Evolutionary conservation across 2,329 filamentous ascomycete species (phyloP).

Genomic region (Diaporthe sp.): DNA sequence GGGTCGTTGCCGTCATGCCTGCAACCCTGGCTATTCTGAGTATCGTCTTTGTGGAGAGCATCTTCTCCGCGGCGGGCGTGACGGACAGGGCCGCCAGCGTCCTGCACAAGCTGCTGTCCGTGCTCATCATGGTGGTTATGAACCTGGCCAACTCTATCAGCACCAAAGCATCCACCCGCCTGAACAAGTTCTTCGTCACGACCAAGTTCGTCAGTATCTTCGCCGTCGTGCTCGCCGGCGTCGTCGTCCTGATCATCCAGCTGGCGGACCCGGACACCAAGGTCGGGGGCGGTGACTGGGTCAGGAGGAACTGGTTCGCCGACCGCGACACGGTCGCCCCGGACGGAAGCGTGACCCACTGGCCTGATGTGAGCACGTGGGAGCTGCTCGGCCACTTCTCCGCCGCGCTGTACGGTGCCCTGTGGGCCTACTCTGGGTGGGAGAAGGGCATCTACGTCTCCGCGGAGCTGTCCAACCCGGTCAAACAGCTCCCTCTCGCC

Average conservation of each 20-base stretch:
- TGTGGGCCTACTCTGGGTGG: slow-evolving; percentile 78
- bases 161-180: slow-evolving; percentile 67
- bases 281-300: slow-evolving; percentile 66
- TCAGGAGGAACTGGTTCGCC: slow-evolving; percentile 67
- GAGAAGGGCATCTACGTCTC: slow-evolving; percentile 73
- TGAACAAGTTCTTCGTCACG: slow-evolving; percentile 69
- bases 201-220: slow-evolving; percentile 67
- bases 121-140: slow-evolving; percentile 61
- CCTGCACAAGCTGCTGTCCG: slow-evolving; percentile 66
- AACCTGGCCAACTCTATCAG: slow-evolving; percentile 69
- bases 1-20: slow-evolving; percentile 75
- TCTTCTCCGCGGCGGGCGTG: slow-evolving; percentile 66
- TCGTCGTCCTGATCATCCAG: slow-evolving; percentile 62
- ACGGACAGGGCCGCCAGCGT: slow-evolving; percentile 59
- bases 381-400: slow-evolving; percentile 72
- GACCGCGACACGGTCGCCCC: slow-evolving; percentile 64
- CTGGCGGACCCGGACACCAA: slow-evolving; percentile 52
- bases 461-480: slow-evolving; percentile 65
- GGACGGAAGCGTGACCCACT: slow-evolving; percentile 64
- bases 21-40: slow-evolving; percentile 74
- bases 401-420: slow-evolving; percentile 71
- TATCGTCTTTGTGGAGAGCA: slow-evolving; percentile 74
- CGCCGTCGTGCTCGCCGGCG: slow-evolving; percentile 62
- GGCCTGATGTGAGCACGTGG: slow-evolving; percentile 66
- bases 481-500: slow-evolving; percentile 69